These are phyloP conservation scores for Ascochyta rabiei DNA, from an alignment of 2,329 filamentous ascomycete species.

Conservation along the genomic window DNA sequence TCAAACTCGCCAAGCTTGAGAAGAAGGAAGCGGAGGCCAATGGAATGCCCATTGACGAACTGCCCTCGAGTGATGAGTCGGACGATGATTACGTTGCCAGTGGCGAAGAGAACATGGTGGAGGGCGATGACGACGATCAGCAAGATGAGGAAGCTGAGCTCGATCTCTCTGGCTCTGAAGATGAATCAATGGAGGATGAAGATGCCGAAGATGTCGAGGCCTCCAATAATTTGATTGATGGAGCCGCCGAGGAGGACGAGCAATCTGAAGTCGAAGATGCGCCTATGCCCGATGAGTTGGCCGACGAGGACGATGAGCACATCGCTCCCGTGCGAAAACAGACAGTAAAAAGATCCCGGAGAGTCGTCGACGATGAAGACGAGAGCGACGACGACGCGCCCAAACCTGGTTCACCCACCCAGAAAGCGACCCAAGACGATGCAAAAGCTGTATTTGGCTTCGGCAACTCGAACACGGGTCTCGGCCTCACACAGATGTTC, in stretches of 20 bases:
- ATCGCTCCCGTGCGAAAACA: slow-evolving; percentile 58
- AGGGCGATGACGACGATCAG: slow-evolving; percentile 46
- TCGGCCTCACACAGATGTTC: slow-evolving; percentile 89
- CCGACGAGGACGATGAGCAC: slow-evolving; percentile 52
- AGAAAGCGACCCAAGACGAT: slow-evolving; percentile 36
- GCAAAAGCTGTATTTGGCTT: slow-evolving; percentile 50
- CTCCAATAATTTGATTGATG: slow-evolving; percentile 43
- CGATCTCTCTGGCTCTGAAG: slow-evolving; percentile 35
- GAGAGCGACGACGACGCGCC: slow-evolving; percentile 36
- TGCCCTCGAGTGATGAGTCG: slow-evolving; percentile 60
- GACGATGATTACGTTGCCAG: slow-evolving; percentile 58
- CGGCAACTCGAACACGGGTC: slow-evolving; percentile 45
- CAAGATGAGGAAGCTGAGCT: slow-evolving; percentile 39
- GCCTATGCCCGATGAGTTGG: slow-evolving; percentile 42
- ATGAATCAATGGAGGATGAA: slow-evolving; percentile 37
- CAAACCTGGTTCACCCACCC: slow-evolving; percentile 25
- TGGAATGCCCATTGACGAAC: slow-evolving; percentile 51
- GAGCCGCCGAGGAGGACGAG: slow-evolving; percentile 49
- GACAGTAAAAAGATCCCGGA: slow-evolving; percentile 53
- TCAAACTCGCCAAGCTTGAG: slow-evolving; percentile 79
- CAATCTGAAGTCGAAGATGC: slow-evolving; percentile 29
- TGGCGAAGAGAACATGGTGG: slow-evolving; percentile 54
- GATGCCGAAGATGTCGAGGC: slow-evolving; percentile 21
- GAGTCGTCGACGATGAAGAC: slow-evolving; percentile 71
- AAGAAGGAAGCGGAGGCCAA: slow-evolving; percentile 72